phyloP scores from a whole-genome alignment of 148 eudicot genomes.

The Chenopodium formosanum region DNA sequence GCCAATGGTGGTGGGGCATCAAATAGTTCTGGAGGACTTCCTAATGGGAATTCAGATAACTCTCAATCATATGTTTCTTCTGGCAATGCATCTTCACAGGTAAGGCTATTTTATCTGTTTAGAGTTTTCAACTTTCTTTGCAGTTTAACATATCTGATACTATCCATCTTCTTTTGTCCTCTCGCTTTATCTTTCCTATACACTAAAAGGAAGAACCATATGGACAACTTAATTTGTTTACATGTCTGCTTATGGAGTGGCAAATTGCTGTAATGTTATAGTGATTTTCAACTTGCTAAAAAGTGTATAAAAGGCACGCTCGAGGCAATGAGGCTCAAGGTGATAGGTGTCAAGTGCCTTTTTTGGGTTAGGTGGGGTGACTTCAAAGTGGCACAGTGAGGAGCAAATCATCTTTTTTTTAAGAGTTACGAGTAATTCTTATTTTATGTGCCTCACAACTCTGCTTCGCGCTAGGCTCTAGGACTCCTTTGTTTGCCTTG shows the following conservation, averaged over 20 bases:
- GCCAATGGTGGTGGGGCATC: constrained; percentile 44
- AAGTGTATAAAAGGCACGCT: no score
- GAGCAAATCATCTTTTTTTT: no score
- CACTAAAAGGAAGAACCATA: neutral
- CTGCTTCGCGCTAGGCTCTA: no score
- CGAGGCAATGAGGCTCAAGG: no score
- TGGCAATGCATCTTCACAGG: constrained; percentile 57
- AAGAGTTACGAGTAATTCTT: no score
- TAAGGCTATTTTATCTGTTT: constrained; percentile 16
- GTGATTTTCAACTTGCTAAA: neutral
- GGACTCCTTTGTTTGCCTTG: no score
- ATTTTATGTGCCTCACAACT: no score
- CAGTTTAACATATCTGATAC: neutral
- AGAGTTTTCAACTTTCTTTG: neutral
- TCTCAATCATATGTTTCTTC: constrained; percentile 45
- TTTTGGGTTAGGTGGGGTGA: no score
- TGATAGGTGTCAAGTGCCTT: no score
- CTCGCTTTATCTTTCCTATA: neutral
- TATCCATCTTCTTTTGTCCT: no score
- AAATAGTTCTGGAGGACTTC: constrained; percentile 40
- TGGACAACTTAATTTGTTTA: neutral
- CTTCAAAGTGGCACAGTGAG: no score
- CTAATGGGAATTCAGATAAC: constrained; percentile 59
- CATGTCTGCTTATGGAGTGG: neutral
- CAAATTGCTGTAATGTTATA: no score